phyloP scores from a whole-genome alignment of 2,329 filamentous ascomycete species.

The Phaeosphaeria sp. region DNA sequence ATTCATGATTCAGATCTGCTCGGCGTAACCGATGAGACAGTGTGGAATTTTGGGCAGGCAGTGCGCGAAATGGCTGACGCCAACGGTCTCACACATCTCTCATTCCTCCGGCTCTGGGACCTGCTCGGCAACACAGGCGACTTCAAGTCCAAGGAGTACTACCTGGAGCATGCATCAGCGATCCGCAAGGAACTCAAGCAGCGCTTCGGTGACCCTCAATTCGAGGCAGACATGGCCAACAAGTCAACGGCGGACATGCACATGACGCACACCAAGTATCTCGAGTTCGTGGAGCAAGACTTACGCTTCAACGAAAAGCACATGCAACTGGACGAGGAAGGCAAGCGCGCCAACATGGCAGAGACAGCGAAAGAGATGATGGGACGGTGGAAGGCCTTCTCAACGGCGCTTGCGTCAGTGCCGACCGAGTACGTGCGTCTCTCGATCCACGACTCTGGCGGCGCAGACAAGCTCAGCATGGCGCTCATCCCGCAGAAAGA shows the following conservation, averaged over 20 bases:
- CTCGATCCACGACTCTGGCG: constrained; percentile 41
- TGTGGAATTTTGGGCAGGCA: constrained; percentile 47
- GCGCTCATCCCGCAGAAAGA: constrained; percentile 31
- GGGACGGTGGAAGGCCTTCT: constrained; percentile 35
- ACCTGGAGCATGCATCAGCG: constrained; percentile 28
- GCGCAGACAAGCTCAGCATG: constrained; percentile 39
- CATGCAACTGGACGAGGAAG: constrained; percentile 21
- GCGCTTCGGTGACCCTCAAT: constrained; percentile 31
- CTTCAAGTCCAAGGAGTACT: constrained; percentile 20
- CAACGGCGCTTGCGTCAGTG: constrained; percentile 26
- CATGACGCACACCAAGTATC: constrained; percentile 37
- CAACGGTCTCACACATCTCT: constrained; percentile 22
- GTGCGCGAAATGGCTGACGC: constrained; percentile 20
- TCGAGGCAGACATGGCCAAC: constrained; percentile 39
- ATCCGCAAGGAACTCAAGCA: constrained; percentile 34
- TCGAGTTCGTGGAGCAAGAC: constrained; percentile 35
- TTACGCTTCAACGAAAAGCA: constrained; percentile 24
- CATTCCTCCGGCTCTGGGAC: constrained; percentile 24
- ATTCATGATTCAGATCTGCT: constrained; percentile 43
- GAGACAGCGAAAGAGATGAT: constrained; percentile 43
- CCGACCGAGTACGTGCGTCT: constrained; percentile 33
- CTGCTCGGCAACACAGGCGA: constrained; percentile 20
- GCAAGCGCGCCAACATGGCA: constrained; percentile 26
- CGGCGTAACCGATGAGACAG: constrained; percentile 50
- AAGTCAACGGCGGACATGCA: constrained; percentile 34